phyloP scores from a whole-genome alignment of 2,329 filamentous ascomycete genomes.

The Tolypocladium guangdongense region DNA sequence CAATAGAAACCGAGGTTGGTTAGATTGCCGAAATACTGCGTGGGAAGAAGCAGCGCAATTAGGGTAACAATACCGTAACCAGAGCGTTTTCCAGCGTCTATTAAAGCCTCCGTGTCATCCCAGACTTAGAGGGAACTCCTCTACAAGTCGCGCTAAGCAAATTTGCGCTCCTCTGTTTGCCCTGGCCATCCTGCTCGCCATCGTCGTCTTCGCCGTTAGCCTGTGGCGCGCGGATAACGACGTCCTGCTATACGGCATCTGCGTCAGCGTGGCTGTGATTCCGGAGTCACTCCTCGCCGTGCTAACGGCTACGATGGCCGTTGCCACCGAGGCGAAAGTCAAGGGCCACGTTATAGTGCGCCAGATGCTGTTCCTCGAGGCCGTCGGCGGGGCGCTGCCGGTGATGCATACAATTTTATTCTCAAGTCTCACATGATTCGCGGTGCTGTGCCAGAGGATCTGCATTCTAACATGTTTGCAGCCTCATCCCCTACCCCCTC shows the following conservation, averaged over 20 bases:
- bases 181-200: slow-evolving; percentile 50
- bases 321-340: slow-evolving; percentile 54
- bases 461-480: slow-evolving; percentile 10
- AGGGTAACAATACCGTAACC: slow-evolving; percentile 29
- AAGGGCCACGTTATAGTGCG: slow-evolving; percentile 55
- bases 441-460: fast-evolving
- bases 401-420: slow-evolving; percentile 55
- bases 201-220: slow-evolving; percentile 52
- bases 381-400: slow-evolving; percentile 57
- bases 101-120: slow-evolving; percentile 37
- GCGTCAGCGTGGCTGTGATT: slow-evolving; percentile 52
- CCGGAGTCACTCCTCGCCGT: slow-evolving; percentile 58
- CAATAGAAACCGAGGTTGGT: slow-evolving; percentile 65
- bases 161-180: slow-evolving; percentile 72
- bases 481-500: slow-evolving; percentile 53
- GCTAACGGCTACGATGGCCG: slow-evolving; percentile 60
- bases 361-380: slow-evolving; percentile 54
- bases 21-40: slow-evolving; percentile 63
- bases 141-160: slow-evolving; percentile 78
- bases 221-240: slow-evolving; percentile 42
- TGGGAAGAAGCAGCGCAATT: slow-evolving; percentile 35
- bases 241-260: slow-evolving; percentile 50
- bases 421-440: slow-evolving; percentile 29
- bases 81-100: slow-evolving; percentile 31
- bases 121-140: slow-evolving; percentile 66